Percentiles rank a stretch among this genome's conserved stretches.
These are phyloP conservation scores for Bacidia gigantensis DNA, from an alignment of 495 filamentous ascomycete genomes.

Conservation along the genomic window DNA sequence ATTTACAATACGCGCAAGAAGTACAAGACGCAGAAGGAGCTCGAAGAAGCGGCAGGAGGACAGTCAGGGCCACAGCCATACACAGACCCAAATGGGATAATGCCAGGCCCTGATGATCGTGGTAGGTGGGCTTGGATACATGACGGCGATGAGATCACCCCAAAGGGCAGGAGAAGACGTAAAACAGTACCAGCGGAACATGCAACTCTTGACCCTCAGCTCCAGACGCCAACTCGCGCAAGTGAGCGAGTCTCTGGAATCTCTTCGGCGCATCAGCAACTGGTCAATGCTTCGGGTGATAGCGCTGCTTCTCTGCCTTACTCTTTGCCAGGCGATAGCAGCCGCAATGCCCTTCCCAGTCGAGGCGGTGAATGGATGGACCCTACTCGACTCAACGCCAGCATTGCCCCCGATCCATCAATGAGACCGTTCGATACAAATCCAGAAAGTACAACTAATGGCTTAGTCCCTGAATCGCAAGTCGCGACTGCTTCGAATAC, in stretches of 20 bases:
- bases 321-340: not conserved
- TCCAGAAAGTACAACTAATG: not conserved
- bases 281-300: not conserved
- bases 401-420: not conserved
- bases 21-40: conserved; percentile 16
- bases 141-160: conserved; percentile 17
- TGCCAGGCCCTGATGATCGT: conserved; percentile 14
- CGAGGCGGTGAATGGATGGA: conserved; percentile 1
- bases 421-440: not conserved
- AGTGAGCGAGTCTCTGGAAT: not conserved
- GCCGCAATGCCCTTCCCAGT: not conserved
- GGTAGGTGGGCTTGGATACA: conserved; percentile 19
- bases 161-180: conserved; percentile 12
- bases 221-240: conserved; percentile 6
- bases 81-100: conserved; percentile 17
- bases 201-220: conserved; percentile 13
- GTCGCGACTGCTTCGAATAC: not conserved
- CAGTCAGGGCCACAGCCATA: conserved; percentile 5
- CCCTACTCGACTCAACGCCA: conserved; percentile 4
- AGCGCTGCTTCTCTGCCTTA: too few relatives aligned
- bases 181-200: not conserved
- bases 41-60: conserved; percentile 5
- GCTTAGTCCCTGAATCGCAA: not conserved
- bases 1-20: conserved; percentile 23
- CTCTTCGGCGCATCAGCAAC: not conserved